A percentile compares a stretch with the other conserved stretches of the same genome.
These are phyloP conservation scores for Coemansia biformis DNA, from an alignment of 192 early-diverging fungal species.

Conservation along the genomic window DNA sequence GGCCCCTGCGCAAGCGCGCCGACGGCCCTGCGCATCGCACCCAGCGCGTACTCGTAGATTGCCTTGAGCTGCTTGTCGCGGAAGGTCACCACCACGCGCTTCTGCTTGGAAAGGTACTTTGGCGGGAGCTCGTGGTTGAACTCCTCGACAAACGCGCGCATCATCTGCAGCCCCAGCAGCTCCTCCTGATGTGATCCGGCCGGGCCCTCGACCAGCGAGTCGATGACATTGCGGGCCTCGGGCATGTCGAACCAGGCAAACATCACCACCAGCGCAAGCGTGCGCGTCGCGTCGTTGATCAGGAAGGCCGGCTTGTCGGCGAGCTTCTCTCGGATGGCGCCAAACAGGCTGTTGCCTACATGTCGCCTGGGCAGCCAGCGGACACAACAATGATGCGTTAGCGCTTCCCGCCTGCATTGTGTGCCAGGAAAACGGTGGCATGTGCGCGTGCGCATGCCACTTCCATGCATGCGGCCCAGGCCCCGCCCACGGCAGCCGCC, in stretches of 20 bases:
- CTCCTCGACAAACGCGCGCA: conserved; percentile 65
- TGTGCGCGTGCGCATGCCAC: too few species aligned
- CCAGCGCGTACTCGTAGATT: conserved; percentile 51
- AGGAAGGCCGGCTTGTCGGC: conserved; percentile 36
- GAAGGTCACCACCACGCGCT: conserved; percentile 61
- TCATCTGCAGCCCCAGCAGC: conserved; percentile 62
- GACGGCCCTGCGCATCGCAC: conserved; percentile 20
- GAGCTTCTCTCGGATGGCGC: conserved; percentile 27
- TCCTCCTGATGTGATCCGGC: conserved; percentile 40
- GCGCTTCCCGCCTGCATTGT: too few species aligned
- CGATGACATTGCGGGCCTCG: conserved; percentile 33
- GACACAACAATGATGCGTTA: too few species aligned
- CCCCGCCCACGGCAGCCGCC: too few species aligned
- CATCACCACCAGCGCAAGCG: conserved; percentile 50
- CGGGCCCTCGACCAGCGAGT: conserved; percentile 33
- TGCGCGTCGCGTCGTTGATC: conserved; percentile 39
- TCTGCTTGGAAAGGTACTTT: conserved; percentile 60
- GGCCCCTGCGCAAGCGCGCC: background rate
- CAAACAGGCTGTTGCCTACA: conserved; percentile 37
- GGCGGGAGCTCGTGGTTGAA: conserved; percentile 62
- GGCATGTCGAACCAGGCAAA: conserved; percentile 48
- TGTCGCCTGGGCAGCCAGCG: too few species aligned
- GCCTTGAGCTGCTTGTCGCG: conserved; percentile 57
- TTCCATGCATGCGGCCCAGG: too few species aligned
- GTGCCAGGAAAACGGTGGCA: too few species aligned